phyloP scores from a whole-genome alignment of 2,329 filamentous ascomycete genomes.

The Colletotrichum horii region DNA sequence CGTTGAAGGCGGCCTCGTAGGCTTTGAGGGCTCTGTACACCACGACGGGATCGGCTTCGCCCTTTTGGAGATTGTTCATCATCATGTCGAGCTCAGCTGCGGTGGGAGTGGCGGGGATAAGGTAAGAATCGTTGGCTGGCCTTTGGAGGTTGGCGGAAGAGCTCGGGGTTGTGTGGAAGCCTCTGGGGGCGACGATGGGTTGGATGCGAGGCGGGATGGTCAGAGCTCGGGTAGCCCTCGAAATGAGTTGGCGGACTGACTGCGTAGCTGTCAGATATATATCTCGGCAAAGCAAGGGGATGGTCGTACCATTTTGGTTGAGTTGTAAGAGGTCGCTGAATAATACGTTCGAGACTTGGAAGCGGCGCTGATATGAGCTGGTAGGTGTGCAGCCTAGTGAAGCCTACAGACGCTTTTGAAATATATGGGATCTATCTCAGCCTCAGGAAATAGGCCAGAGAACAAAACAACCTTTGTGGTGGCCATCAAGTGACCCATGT shows the following conservation, averaged over 20 bases:
- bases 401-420: background rate
- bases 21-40: background rate
- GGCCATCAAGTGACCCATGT: background rate
- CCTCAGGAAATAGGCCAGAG: background rate
- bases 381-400: background rate
- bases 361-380: background rate
- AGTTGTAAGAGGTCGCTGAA: background rate
- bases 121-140: background rate
- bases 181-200: background rate
- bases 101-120: background rate
- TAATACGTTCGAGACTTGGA: background rate
- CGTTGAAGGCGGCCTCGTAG: background rate
- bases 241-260: background rate
- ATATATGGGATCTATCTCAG: background rate
- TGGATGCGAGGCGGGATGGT: background rate
- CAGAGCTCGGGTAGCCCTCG: background rate
- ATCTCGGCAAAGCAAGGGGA: background rate
- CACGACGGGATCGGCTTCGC: background rate
- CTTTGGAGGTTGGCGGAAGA: background rate
- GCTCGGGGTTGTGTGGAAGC: background rate
- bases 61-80: background rate
- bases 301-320: background rate
- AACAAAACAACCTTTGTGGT: background rate
- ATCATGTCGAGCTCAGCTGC: background rate
- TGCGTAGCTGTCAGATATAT: background rate